Evolutionary conservation across 23 red algal species (phyloP).

Genomic region (Chondrus crispus): DNA sequence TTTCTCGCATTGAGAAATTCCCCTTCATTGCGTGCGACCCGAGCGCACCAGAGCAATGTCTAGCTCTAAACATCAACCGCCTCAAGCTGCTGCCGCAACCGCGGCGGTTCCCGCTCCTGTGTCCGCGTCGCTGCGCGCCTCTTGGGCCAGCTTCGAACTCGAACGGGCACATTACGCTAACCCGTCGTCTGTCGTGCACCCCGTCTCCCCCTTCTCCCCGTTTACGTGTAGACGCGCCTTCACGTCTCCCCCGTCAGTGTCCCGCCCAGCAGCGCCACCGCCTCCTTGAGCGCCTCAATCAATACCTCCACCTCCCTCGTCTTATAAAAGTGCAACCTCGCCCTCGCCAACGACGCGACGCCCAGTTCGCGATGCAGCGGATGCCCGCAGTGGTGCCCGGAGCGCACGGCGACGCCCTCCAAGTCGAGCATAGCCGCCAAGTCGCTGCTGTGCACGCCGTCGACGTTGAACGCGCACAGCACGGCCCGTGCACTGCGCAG

Average conservation of each 20-base stretch:
- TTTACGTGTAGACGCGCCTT: too few relatives aligned
- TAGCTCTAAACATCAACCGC: too few relatives aligned
- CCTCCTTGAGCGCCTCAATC: constrained; percentile 59
- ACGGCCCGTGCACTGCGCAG: constrained; percentile 67
- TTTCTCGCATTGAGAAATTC: too few relatives aligned
- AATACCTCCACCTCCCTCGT: constrained; percentile 87
- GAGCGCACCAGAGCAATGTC: too few relatives aligned
- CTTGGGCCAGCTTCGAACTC: too few relatives aligned
- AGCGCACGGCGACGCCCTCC: constrained; percentile 94
- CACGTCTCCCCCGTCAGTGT: constrained; percentile 68
- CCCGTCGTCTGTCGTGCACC: too few relatives aligned
- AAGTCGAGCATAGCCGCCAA: constrained; percentile 89
- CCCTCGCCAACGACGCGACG: constrained; percentile 69
- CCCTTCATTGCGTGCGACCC: too few relatives aligned
- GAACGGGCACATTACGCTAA: too few relatives aligned
- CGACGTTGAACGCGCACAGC: constrained; percentile 90
- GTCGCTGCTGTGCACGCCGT: constrained; percentile 86
- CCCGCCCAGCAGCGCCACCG: constrained; percentile 78
- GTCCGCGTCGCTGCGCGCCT: too few relatives aligned
- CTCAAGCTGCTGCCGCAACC: too few relatives aligned
- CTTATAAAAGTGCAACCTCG: constrained; percentile 94
- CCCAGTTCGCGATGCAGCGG: constrained; percentile 81
- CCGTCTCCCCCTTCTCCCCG: too few relatives aligned
- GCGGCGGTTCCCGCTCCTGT: too few relatives aligned
- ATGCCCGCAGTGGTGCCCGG: constrained; percentile 97